Evolutionary conservation across 2,329 filamentous ascomycete species (phyloP).

Genomic region (Trichoderma hamatum): DNA sequence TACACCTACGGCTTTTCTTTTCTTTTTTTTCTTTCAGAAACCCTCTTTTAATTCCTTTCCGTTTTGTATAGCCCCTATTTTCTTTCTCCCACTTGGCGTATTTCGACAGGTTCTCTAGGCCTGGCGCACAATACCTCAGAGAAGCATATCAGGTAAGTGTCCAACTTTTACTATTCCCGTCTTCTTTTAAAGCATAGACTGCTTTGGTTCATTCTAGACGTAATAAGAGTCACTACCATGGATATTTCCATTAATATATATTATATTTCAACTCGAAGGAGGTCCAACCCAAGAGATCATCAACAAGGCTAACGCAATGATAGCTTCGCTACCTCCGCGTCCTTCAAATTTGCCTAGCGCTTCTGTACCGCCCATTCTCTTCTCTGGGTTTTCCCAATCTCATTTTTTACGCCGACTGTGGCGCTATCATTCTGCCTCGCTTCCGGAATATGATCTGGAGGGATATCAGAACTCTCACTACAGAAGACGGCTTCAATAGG

Average conservation of each 20-base stretch:
- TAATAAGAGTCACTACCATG: not conserved
- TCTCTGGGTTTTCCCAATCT: not conserved
- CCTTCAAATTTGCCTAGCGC: not conserved
- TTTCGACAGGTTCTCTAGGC: not conserved
- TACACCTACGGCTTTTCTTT: not conserved
- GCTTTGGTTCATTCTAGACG: not conserved
- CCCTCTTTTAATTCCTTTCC: not conserved
- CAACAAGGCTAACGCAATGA: not conserved
- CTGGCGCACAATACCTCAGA: not conserved
- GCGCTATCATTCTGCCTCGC: not conserved
- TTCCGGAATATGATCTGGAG: slow-evolving; percentile 15
- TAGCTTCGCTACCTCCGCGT: not conserved
- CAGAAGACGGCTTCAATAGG: not conserved
- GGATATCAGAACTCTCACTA: not conserved
- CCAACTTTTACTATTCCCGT: not conserved
- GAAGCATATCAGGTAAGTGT: slow-evolving; percentile 9
- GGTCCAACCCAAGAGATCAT: not conserved
- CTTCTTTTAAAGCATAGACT: too few relatives aligned
- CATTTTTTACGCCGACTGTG: not conserved
- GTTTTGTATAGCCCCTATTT: not conserved
- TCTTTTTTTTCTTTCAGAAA: too few relatives aligned
- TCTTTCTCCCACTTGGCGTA: not conserved
- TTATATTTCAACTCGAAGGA: not conserved
- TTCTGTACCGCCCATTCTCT: not conserved
- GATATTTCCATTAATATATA: not conserved